Percentiles rank a stretch among this genome's conserved stretches.
Evolutionary conservation across 192 early-diverging fungal genomes (phyloP).

Genomic region (Chytriomyces sp.): DNA sequence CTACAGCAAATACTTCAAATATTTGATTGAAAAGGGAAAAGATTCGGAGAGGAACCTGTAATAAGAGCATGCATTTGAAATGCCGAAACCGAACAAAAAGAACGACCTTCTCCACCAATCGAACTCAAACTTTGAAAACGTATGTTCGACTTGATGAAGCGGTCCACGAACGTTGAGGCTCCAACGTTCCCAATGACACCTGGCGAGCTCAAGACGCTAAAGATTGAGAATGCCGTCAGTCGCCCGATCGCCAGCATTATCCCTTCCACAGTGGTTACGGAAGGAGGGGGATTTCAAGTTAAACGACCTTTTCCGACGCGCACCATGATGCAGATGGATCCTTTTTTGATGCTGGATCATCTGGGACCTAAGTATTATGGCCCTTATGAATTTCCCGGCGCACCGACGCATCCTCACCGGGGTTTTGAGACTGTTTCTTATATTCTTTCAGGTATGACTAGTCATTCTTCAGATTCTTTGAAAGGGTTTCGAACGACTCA

Average conservation of each 20-base stretch:
- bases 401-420: slow-evolving; percentile 76
- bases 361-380: slow-evolving; percentile 46
- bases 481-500: too few species aligned
- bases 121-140: too few species aligned
- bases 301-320: slow-evolving; percentile 73
- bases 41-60: too few species aligned
- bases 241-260: neutral
- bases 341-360: slow-evolving; percentile 86
- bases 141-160: too few species aligned
- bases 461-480: too few species aligned
- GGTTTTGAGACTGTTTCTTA: slow-evolving; percentile 84
- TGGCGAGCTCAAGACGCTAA: neutral
- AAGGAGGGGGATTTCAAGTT: slow-evolving; percentile 83
- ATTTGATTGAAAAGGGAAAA: too few species aligned
- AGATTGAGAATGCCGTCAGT: neutral
- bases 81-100: too few species aligned
- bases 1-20: too few species aligned
- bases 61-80: too few species aligned
- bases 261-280: slow-evolving; percentile 33
- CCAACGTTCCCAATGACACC: slow-evolving; percentile 2
- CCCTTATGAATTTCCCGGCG: slow-evolving; percentile 60
- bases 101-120: too few species aligned
- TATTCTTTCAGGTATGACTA: slow-evolving; percentile 50
- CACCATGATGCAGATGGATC: slow-evolving; percentile 75
- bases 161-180: too few species aligned